These are phyloP conservation scores for Mycena maculata DNA, from an alignment of 768 basidiomycete genomes.

Conservation along the genomic window DNA sequence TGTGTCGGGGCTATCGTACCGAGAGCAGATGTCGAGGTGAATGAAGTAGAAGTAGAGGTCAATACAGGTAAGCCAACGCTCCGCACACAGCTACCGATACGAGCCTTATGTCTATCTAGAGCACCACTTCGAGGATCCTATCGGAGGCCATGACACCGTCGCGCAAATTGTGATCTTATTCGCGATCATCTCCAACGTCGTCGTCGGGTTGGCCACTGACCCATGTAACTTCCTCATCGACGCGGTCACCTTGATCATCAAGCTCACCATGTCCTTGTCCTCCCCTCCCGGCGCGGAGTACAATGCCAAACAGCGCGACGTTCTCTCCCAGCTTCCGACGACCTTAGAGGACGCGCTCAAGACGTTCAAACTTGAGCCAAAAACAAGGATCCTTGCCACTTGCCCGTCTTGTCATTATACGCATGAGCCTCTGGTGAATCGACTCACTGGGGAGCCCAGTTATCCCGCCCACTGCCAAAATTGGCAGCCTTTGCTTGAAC, in stretches of 20 bases:
- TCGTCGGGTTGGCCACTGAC: slow-evolving; percentile 24
- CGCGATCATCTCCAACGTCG: slow-evolving; percentile 18
- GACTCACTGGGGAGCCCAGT: slow-evolving; percentile 22
- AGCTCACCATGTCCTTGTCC: slow-evolving; percentile 18
- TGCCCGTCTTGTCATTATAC: slow-evolving; percentile 27
- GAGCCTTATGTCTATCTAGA: slow-evolving; percentile 15
- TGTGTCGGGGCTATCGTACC: slow-evolving; percentile 19
- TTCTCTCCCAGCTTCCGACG: slow-evolving; percentile 24
- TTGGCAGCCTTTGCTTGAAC: slow-evolving; percentile 19
- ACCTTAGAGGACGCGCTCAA: slow-evolving; percentile 25
- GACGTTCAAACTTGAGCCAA: slow-evolving; percentile 28
- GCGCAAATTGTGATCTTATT: slow-evolving; percentile 21
- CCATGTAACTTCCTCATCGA: slow-evolving; percentile 33
- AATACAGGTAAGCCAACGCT: slow-evolving; percentile 19
- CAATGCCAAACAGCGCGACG: slow-evolving; percentile 12
- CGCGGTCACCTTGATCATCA: slow-evolving; percentile 28
- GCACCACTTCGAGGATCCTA: slow-evolving; percentile 28
- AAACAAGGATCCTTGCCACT: slow-evolving; percentile 24
- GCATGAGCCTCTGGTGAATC: slow-evolving; percentile 23
- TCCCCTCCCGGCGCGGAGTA: slow-evolving; percentile 12
- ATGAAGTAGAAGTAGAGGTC: slow-evolving; percentile 1
- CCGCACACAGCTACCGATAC: neutral
- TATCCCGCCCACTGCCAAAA: slow-evolving; percentile 26
- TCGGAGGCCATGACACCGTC: slow-evolving; percentile 12
- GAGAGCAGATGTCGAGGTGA: neutral